These are phyloP conservation scores for Verticillium zaregamsianum DNA, from an alignment of 2,329 filamentous ascomycete species.

Conservation along the genomic window DNA sequence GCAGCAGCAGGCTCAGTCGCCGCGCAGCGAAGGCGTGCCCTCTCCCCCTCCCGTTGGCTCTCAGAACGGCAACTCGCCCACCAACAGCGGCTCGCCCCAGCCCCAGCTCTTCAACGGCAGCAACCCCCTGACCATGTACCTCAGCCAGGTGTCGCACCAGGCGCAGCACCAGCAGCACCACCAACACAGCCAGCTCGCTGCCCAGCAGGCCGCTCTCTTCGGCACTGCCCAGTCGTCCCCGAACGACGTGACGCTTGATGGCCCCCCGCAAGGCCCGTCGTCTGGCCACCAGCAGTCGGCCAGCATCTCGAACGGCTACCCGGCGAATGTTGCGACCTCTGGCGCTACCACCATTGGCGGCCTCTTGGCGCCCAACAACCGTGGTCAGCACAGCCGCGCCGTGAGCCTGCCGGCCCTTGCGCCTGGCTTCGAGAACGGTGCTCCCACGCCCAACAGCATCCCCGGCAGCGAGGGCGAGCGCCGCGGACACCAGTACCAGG, in stretches of 20 bases:
- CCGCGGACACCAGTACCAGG: conserved; percentile 63
- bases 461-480: conserved; percentile 50
- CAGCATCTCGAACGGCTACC: conserved; percentile 61
- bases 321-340: conserved; percentile 45
- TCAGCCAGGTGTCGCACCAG: conserved; percentile 75
- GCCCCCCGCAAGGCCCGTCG: conserved; percentile 57
- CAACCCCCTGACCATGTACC: conserved; percentile 91
- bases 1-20: conserved; percentile 50
- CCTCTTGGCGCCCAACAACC: conserved; percentile 68
- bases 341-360: conserved; percentile 70
- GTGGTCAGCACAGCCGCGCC: conserved; percentile 69
- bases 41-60: neutral
- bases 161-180: conserved; percentile 71
- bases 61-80: conserved; percentile 46
- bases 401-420: conserved; percentile 79
- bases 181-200: conserved; percentile 65
- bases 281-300: conserved; percentile 62
- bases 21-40: conserved; percentile 56
- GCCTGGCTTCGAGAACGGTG: conserved; percentile 58
- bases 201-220: conserved; percentile 78
- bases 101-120: conserved; percentile 74
- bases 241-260: conserved; percentile 52
- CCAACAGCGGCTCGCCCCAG: conserved; percentile 32
- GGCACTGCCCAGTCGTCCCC: conserved; percentile 62
- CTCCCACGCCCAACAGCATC: conserved; percentile 44